Evolutionary conservation across 345 rosid genomes (phyloP).

Genomic region (Citrus medica): DNA sequence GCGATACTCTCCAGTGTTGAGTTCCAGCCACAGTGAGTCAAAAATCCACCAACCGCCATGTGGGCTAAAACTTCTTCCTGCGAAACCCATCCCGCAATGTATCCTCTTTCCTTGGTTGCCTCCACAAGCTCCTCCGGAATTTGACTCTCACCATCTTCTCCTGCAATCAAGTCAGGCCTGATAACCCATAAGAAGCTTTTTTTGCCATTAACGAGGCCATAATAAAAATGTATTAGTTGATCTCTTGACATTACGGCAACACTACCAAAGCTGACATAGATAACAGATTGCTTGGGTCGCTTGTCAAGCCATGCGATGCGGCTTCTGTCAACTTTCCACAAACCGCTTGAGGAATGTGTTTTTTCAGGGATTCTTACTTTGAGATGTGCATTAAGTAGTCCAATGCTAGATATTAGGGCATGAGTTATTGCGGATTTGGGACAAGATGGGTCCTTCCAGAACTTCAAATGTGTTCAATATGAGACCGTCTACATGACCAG

Average conservation of each 20-base stretch:
- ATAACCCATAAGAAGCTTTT: background rate
- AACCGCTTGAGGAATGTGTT: constrained; percentile 10
- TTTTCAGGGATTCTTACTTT: constrained; percentile 16
- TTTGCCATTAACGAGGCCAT: background rate
- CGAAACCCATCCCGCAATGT: background rate
- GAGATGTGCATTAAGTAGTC: constrained; percentile 47
- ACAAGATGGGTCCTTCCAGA: constrained; percentile 46
- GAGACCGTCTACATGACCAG: constrained; percentile 34
- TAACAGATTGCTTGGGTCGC: background rate
- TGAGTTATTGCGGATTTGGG: constrained; percentile 29
- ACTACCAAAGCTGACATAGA: background rate
- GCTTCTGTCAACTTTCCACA: constrained; percentile 34
- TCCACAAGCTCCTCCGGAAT: background rate
- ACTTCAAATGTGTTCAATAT: constrained; percentile 69
- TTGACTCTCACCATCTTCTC: background rate
- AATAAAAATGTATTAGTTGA: background rate
- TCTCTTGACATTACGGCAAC: background rate
- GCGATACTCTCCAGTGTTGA: background rate
- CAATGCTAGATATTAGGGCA: constrained; percentile 46
- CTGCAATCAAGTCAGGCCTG: background rate
- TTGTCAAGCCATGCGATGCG: background rate
- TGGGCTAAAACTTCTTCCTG: background rate
- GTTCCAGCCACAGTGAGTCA: background rate
- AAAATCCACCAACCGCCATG: background rate
- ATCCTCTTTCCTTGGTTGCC: background rate